Evolutionary conservation across 805 yeast species (phyloP), one percentile per base, ranked within the genome.

Genomic region (Saccharomyces kudriavzevii): DNA sequence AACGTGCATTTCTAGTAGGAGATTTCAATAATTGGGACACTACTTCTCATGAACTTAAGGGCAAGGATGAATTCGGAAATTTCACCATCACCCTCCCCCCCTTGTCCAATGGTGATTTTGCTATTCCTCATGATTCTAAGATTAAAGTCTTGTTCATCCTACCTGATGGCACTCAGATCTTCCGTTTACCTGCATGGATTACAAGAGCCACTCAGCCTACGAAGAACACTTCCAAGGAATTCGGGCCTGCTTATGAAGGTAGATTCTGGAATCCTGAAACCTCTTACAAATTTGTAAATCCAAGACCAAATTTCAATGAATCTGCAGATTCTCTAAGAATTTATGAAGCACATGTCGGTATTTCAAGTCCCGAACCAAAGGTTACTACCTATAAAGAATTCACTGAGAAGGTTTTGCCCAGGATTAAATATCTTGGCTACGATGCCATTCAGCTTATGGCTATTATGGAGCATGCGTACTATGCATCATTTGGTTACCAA

Each of bases 401-500:
- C 69, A 86, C 96, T 13, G 60, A 74, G 47, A 83, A 87, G 58
- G 77, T 90, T 11, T 77, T 92, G 57, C 98, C 98, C n/a, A 77
- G 85, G 47, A 88, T 92, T 60, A 83, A 82, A 60, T 81, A 85
- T 57, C 77, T 91, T 55, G 97, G 97, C 40, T 92, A 92, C 70
- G 89, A 94, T 69, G 84, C 96, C 4, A 86, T 92, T 62, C 99
- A 92, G 72, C 77, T 92, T 65, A 92, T 92, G 99, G 97, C 99
- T 0, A 80, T 92, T 47, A 92, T 92, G 99, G 99, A 92, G 71
- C 99, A 92, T 69, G 98, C 99, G 1, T 92, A 92, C 68, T 92
- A 92, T 69, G 99, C 97, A 1, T 89, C 96, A 1, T 92, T 92
- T 68, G 99, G 99, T n/a, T 92, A 92, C 69, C 99, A 92, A 70